These are phyloP conservation scores for Amanita pallidorosea DNA, from an alignment of 768 basidiomycete species.

Conservation along the genomic window DNA sequence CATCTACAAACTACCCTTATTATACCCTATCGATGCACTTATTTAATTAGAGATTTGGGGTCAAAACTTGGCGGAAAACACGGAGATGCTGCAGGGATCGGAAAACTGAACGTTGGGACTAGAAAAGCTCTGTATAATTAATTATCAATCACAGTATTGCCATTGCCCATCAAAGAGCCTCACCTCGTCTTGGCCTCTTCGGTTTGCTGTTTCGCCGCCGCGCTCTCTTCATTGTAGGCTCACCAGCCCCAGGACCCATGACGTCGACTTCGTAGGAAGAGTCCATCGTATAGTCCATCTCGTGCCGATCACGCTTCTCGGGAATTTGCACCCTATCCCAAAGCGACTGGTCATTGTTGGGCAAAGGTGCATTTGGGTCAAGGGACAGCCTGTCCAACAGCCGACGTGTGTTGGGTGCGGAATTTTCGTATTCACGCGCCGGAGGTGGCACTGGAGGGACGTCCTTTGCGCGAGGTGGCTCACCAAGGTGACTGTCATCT, in stretches of 20 bases:
- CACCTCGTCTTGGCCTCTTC: slow-evolving; percentile 15
- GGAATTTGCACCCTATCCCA: slow-evolving; percentile 28
- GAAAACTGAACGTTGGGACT: background rate
- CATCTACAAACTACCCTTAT: slow-evolving; percentile 4
- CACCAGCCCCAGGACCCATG: slow-evolving; percentile 13
- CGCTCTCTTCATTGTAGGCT: slow-evolving; percentile 15
- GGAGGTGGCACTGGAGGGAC: background rate
- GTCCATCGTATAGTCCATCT: slow-evolving; percentile 9
- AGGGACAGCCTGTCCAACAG: slow-evolving; percentile 2
- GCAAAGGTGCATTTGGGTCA: background rate
- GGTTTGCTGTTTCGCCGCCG: slow-evolving; percentile 18
- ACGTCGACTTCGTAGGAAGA: slow-evolving; percentile 16
- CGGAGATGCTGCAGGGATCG: background rate
- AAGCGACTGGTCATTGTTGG: background rate
- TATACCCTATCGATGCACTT: slow-evolving; percentile 1
- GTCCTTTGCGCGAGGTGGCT: background rate
- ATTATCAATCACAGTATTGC: background rate
- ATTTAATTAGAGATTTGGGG: background rate
- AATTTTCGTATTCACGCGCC: background rate
- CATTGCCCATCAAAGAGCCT: slow-evolving; percentile 1
- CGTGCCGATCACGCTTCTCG: slow-evolving; percentile 27
- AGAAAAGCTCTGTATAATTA: background rate
- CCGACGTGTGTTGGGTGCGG: background rate
- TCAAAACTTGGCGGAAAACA: background rate
- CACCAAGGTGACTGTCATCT: background rate